A percentile compares a stretch with the other conserved stretches of the same genome.
These are phyloP conservation scores for Besnoitia besnoiti DNA, from an alignment of 169 alveolate species.

Conservation along the genomic window DNA sequence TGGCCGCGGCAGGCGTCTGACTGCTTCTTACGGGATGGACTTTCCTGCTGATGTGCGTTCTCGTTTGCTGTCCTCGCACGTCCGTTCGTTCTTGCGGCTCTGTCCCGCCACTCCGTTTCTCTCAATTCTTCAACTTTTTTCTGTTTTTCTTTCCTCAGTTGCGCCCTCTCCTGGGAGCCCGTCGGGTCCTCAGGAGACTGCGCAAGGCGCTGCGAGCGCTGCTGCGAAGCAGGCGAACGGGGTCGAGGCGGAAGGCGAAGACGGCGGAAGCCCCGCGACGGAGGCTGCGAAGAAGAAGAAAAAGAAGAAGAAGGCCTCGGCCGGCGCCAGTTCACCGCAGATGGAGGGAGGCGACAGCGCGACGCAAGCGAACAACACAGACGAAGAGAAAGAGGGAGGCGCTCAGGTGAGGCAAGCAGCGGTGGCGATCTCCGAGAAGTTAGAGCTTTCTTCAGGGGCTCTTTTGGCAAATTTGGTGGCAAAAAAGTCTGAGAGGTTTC, in stretches of 20 bases:
- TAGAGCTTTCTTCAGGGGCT: too few species aligned
- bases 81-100: too few species aligned
- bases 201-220: background rate
- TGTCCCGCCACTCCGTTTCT: too few species aligned
- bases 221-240: conserved; percentile 16
- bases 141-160: background rate
- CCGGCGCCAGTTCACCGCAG: background rate
- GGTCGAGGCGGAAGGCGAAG: background rate
- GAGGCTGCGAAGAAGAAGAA: conserved; percentile 33
- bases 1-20: too few species aligned
- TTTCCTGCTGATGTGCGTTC: too few species aligned
- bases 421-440: too few species aligned
- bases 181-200: background rate
- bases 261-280: background rate
- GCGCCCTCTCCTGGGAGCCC: background rate
- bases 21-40: too few species aligned
- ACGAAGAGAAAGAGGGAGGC: background rate
- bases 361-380: background rate
- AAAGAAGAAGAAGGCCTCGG: conserved; percentile 6
- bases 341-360: conserved; percentile 9
- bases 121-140: too few species aligned
- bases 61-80: too few species aligned
- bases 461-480: too few species aligned
- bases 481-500: too few species aligned
- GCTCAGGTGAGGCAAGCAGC: background rate